Conservation (phyloP, 2,329 filamentous ascomycete genomes). For the Plectosphaerella cucumerina region DNA sequence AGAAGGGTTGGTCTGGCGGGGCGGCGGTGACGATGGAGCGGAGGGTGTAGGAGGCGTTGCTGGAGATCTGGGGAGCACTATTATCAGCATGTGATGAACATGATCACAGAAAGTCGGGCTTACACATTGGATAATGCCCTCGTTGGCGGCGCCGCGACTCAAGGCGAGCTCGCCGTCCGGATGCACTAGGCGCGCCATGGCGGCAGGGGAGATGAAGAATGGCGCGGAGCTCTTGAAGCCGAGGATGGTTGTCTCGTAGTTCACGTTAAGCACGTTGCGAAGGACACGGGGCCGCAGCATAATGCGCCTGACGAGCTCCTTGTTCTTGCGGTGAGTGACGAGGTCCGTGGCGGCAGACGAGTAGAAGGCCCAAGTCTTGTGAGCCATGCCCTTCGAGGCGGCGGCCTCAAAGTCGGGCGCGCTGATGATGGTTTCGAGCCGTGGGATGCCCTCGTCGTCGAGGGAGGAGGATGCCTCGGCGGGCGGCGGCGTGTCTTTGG, state of each 20-base stretch:
- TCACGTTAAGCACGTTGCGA: constrained; percentile 48
- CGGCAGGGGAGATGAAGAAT: constrained; percentile 60
- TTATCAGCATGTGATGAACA: neutral
- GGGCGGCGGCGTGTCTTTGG: neutral
- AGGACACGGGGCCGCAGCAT: constrained; percentile 54
- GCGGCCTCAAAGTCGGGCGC: constrained; percentile 44
- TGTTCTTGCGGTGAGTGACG: constrained; percentile 44
- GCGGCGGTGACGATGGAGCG: constrained; percentile 34
- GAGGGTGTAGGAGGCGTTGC: constrained; percentile 45
- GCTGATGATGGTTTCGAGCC: constrained; percentile 41
- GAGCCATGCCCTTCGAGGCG: constrained; percentile 37
- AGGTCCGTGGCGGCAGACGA: constrained; percentile 49
- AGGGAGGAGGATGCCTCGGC: constrained; percentile 5
- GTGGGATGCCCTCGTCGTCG: constrained; percentile 21
- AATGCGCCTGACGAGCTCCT: constrained; percentile 41
- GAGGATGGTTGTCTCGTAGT: constrained; percentile 49
- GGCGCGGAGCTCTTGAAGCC: constrained; percentile 49
- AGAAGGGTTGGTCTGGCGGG: constrained; percentile 33
- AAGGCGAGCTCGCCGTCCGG: constrained; percentile 57
- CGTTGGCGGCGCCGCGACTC: constrained; percentile 39
- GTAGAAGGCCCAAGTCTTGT: constrained; percentile 52
- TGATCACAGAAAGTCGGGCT: constrained; percentile 3
- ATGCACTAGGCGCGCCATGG: constrained; percentile 61
- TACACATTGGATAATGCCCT: constrained; percentile 45
- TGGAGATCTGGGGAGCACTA: constrained; percentile 34